phyloP scores from a whole-genome alignment of 768 basidiomycete species.

The Mycena filopes region DNA sequence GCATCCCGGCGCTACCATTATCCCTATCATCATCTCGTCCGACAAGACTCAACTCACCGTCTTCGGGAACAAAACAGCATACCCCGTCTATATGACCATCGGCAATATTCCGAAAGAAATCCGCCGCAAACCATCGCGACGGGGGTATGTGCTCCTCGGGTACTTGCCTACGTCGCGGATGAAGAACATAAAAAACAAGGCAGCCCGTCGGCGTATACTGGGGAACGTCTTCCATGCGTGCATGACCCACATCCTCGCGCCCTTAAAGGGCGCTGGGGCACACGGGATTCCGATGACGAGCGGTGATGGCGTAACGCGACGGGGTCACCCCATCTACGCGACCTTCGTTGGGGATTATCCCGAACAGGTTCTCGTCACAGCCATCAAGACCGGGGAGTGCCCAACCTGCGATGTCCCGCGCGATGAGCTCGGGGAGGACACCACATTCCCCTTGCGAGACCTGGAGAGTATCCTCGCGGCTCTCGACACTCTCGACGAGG shows the following conservation, averaged over 20 bases:
- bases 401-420: not conserved
- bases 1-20: too few relatives aligned
- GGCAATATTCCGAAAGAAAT: too few relatives aligned
- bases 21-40: too few relatives aligned
- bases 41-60: too few relatives aligned
- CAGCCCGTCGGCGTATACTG: not conserved
- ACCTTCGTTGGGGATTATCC: constrained; percentile 2
- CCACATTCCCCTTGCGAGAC: not conserved
- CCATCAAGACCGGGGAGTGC: not conserved
- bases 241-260: not conserved
- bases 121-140: not conserved
- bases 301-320: not conserved
- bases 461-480: not conserved
- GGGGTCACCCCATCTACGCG: not conserved
- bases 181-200: not conserved
- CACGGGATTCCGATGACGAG: not conserved
- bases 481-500: not conserved
- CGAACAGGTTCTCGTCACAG: not conserved
- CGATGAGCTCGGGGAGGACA: not conserved
- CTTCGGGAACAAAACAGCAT: too few relatives aligned
- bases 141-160: not conserved
- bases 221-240: not conserved
- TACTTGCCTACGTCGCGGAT: not conserved
- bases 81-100: too few relatives aligned
- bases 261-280: not conserved